Evolutionary conservation across 1,284 basidiomycete genomes (phyloP), one percentile per base, ranked within the genome.

Genomic region (Ganoderma lucidum): DNA sequence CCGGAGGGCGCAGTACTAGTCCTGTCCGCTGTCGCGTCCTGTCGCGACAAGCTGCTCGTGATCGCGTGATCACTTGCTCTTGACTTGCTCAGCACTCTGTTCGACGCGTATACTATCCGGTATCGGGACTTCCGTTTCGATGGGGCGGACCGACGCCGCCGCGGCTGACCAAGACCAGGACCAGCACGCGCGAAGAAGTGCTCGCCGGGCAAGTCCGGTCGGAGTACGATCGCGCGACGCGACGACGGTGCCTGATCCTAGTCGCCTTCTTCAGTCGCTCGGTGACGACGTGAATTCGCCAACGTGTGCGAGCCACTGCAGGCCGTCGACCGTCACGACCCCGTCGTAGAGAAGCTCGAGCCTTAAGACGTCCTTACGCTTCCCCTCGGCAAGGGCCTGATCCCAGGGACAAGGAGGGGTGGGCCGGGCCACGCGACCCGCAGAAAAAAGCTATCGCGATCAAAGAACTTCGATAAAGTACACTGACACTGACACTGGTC

Each of bases 381-480:
- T 56, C 30, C 30, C 6, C 14, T 2, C 55, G 30, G 55, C 55
- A 8, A 35, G 32, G 55, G 17, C 55, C 19, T 17, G 55, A 17
- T 35, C 6, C 32, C 32, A 56, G 55, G 55, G 32, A 19, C 30
- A 15, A 19, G 17, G 55, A 32, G 23, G 23, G 23, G 23, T 23
- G 23, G 14, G 10, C 12, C 30, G 14, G 15, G 19, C 55, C 55
- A 56, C 55, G 55, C 55, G 55, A 35, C 55, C 55, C 19, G 14
- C 10, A 56, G 30, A 35, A 56, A 32, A 19, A 56, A 35, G 8
- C 19, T 17, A 35, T 35, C 32, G 55, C 55, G 15, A 56, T 56
- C 55, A 56, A 35, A 56, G 55, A 56, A 53, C 48, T 28, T 53
- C 48, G 23, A 14, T 53, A 53, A 53, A 53, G 48, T 53, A 53